A percentile compares a stretch with the other conserved stretches of the same genome.
Evolutionary conservation across 73 alveolate genomes (phyloP).

Genomic region (Tetrahymena malaccensis): DNA sequence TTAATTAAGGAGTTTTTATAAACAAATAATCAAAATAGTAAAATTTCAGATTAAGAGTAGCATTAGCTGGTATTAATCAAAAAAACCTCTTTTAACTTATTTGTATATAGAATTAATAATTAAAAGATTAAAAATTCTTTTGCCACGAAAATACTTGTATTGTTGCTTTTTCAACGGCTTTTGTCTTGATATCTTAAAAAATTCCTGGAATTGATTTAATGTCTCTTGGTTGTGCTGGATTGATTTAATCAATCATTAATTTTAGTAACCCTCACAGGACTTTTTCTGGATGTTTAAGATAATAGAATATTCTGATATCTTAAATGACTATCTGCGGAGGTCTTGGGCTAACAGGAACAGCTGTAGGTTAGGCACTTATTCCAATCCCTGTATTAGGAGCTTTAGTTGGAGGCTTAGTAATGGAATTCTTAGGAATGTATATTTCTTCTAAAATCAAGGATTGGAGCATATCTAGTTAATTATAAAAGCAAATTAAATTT

Average conservation of each 20-base stretch:
- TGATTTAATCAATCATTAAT: neutral
- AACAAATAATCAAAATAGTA: neutral
- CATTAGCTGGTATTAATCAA: neutral
- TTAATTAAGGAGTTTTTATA: neutral
- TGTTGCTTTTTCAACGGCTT: neutral
- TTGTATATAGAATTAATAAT: neutral
- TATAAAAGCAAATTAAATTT: neutral
- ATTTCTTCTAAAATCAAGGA: neutral
- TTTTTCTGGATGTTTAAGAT: neutral
- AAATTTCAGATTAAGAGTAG: neutral
- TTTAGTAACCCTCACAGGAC: neutral
- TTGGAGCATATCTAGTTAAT: neutral
- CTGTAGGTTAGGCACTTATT: neutral
- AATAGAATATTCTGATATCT: neutral
- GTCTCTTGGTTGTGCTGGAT: neutral
- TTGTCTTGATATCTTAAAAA: neutral
- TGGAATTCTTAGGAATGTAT: neutral
- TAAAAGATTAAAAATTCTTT: neutral
- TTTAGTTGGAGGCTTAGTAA: neutral
- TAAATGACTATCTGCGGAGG: neutral
- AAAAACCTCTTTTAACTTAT: neutral
- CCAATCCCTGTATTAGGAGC: neutral
- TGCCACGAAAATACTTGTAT: neutral
- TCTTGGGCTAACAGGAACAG: neutral
- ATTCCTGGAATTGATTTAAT: neutral